A percentile compares a stretch with the other conserved stretches of the same genome.
These are phyloP conservation scores for Geranomyces michiganensis DNA, from an alignment of 192 early-diverging fungal species.

Conservation along the genomic window DNA sequence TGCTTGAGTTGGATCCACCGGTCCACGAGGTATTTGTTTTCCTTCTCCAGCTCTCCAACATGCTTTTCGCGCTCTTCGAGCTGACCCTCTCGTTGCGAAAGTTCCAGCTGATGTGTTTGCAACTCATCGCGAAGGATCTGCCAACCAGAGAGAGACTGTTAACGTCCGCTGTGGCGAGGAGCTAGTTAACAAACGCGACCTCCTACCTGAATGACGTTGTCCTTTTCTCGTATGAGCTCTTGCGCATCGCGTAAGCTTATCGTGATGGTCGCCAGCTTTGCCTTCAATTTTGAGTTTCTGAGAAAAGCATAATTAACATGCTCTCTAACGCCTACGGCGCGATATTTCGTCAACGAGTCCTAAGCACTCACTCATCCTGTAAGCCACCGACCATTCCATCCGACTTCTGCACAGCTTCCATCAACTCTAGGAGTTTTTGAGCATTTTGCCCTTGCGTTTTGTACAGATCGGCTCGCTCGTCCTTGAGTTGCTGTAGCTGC, in stretches of 20 bases:
- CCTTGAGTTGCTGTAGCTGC: constrained; percentile 73
- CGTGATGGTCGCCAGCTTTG: constrained; percentile 13
- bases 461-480: constrained; percentile 88
- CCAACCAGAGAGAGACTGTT: not conserved
- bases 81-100: constrained; percentile 66
- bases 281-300: constrained; percentile 18
- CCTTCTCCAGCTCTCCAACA: constrained; percentile 68
- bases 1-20: constrained; percentile 81
- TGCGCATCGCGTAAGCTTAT: constrained; percentile 32
- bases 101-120: constrained; percentile 85
- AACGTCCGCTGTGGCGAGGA: too few species aligned
- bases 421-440: constrained; percentile 84
- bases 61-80: constrained; percentile 60
- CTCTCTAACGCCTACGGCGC: not conserved
- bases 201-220: constrained; percentile 82
- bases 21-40: constrained; percentile 84
- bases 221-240: constrained; percentile 78
- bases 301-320: not conserved
- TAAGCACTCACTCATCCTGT: constrained; percentile 63
- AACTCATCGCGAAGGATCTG: constrained; percentile 92
- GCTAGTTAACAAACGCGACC: too few species aligned
- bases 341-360: not conserved
- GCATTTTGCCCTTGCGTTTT: constrained; percentile 88
- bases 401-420: constrained; percentile 69
- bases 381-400: constrained; percentile 61